Evolutionary conservation across 2,329 filamentous ascomycete species (phyloP).

Genomic region (Chrysoporthe deuterocubensis): DNA sequence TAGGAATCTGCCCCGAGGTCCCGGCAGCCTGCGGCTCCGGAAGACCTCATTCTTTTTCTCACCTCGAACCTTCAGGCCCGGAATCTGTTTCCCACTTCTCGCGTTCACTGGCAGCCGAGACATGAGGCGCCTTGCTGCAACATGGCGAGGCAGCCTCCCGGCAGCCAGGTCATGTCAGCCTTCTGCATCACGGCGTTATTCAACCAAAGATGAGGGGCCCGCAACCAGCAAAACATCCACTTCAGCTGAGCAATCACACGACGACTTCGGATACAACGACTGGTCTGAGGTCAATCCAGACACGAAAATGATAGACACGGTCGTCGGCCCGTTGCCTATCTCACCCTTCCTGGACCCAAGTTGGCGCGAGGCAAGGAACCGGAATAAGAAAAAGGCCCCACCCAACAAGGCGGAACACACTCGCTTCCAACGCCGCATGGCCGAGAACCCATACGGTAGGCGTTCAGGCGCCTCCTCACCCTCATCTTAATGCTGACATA

Average conservation of each 20-base stretch:
- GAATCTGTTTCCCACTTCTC: background rate
- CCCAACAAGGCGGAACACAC: conserved; percentile 38
- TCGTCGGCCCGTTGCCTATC: conserved; percentile 52
- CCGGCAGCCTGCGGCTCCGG: background rate
- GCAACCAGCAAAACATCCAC: background rate
- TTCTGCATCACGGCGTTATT: conserved; percentile 5
- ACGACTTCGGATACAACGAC: background rate
- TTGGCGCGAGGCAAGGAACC: conserved; percentile 50
- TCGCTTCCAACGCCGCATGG: conserved; percentile 61
- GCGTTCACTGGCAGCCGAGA: background rate
- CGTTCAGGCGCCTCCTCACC: background rate
- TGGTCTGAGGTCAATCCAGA: conserved; percentile 41
- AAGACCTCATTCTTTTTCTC: background rate
- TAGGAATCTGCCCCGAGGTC: background rate
- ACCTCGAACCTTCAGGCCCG: background rate
- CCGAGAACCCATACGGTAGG: conserved; percentile 68
- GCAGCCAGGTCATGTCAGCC: conserved; percentile 2
- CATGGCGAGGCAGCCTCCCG: conserved; percentile 11
- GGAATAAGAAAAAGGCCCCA: conserved; percentile 43
- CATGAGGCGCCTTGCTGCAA: conserved; percentile 15
- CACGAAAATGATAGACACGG: conserved; percentile 50
- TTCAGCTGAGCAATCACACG: background rate
- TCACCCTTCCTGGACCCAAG: conserved; percentile 59
- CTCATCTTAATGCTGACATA: conserved; percentile 7
- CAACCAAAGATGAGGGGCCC: conserved; percentile 11